Conservation (phyloP, 805 yeast genomes). For the Barnettozyma wickerhamii region DNA sequence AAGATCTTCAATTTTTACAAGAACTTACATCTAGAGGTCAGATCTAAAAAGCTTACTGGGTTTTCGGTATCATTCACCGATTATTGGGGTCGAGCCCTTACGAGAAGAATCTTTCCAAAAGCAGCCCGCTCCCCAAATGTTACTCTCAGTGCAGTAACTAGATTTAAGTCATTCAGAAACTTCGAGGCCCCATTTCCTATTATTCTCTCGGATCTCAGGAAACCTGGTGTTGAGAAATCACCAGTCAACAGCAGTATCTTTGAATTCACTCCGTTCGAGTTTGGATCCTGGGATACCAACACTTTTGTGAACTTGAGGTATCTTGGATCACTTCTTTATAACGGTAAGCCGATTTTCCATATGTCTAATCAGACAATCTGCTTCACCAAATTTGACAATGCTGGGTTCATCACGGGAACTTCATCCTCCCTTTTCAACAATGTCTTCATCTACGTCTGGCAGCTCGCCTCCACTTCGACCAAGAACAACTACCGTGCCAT, state of each 20-base stretch:
- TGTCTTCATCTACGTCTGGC: constrained; percentile 42
- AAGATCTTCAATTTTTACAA: constrained; percentile 44
- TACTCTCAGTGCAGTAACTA: constrained; percentile 36
- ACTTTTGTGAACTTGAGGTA: constrained; percentile 48
- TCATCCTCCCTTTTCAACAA: constrained; percentile 57
- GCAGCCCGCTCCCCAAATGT: constrained; percentile 31
- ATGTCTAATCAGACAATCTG: constrained; percentile 35
- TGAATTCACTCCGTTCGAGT: constrained; percentile 62
- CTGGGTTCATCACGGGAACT: constrained; percentile 57
- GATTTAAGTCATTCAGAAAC: constrained; percentile 32
- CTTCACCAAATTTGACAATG: constrained; percentile 49
- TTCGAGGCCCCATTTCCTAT: constrained; percentile 48
- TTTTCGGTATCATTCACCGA: constrained; percentile 58
- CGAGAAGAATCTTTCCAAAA: constrained; percentile 40
- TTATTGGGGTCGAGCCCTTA: constrained; percentile 63
- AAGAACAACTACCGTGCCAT: constrained; percentile 30
- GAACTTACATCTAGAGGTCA: constrained; percentile 48
- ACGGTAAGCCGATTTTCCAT: constrained; percentile 36
- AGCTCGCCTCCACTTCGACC: constrained; percentile 28
- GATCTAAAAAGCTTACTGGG: constrained; percentile 48
- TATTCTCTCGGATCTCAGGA: constrained; percentile 36
- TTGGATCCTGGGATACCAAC: constrained; percentile 62
- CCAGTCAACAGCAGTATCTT: constrained; percentile 40
- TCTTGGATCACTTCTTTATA: constrained; percentile 44
- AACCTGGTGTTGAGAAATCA: constrained; percentile 30